Conservation (phyloP, 768 basidiomycete genomes). For the Trametes coccinea region DNA sequence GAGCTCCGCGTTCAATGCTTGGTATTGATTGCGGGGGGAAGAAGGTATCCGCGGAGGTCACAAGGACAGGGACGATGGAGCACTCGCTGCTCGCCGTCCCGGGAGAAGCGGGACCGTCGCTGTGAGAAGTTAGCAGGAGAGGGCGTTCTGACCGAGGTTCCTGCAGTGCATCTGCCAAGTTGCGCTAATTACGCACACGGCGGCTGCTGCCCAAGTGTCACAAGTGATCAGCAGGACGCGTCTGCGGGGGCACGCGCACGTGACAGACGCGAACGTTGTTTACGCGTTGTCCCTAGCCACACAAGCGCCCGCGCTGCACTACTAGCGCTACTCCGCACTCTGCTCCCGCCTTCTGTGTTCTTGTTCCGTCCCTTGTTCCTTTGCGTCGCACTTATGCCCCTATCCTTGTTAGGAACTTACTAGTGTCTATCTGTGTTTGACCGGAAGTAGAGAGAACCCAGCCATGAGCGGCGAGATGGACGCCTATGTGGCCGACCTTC, state of each 20-base stretch:
- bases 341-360: not conserved
- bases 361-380: not conserved
- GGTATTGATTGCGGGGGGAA: not conserved
- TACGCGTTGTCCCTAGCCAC: conserved; percentile 26
- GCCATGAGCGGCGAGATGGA: conserved; percentile 16
- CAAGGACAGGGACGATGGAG: conserved; percentile 13
- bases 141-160: conserved; percentile 2
- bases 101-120: conserved; percentile 2
- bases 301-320: not conserved
- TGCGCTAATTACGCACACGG: too few relatives aligned
- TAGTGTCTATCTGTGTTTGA: too few relatives aligned
- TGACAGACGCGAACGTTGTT: conserved; percentile 35
- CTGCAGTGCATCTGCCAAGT: not conserved
- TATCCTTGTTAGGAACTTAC: not conserved
- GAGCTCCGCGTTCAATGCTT: not conserved
- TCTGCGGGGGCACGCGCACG: conserved; percentile 23
- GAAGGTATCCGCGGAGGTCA: conserved; percentile 15
- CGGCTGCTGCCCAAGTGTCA: too few relatives aligned
- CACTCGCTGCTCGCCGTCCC: not conserved
- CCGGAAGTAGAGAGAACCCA: not conserved
- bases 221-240: not conserved
- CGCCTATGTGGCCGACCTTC: conserved; percentile 5
- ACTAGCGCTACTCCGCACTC: not conserved
- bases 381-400: not conserved
- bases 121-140: not conserved